Conservation (phyloP, 148 eudicot species). For the Dianthus caryophyllus region DNA sequence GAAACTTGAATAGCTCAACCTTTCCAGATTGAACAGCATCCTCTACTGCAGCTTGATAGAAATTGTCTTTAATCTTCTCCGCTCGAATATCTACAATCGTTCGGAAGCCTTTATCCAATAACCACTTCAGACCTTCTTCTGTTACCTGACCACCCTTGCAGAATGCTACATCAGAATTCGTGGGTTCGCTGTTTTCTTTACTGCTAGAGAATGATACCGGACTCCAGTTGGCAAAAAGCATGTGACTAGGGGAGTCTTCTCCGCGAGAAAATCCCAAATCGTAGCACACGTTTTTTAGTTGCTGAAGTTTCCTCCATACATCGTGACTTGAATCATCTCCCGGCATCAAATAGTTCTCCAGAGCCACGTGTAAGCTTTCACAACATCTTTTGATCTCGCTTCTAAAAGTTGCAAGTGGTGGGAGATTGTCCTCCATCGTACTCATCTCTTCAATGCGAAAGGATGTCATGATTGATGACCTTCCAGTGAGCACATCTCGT, state of each 20-base stretch:
- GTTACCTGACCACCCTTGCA: constrained; percentile 95
- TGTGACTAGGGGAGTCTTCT: constrained; percentile 64
- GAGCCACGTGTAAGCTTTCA: constrained; percentile 92
- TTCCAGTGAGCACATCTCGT: constrained; percentile 81
- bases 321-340: constrained; percentile 54
- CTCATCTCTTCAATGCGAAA: constrained; percentile 45
- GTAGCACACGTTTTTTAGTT: constrained; percentile 73
- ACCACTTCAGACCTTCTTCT: constrained; percentile 87
- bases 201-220: constrained; percentile 52
- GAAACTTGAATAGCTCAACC: constrained; percentile 61
- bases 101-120: constrained; percentile 69
- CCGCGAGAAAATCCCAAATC: constrained; percentile 87
- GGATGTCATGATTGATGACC: constrained; percentile 55
- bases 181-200: constrained; percentile 42
- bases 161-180: constrained; percentile 59
- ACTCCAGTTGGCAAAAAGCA: constrained; percentile 80
- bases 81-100: constrained; percentile 90
- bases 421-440: constrained; percentile 54
- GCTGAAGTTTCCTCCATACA: constrained; percentile 84
- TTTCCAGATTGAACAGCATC: constrained; percentile 58
- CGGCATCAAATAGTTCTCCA: constrained; percentile 65
- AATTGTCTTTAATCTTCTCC: constrained; percentile 64
- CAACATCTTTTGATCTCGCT: constrained; percentile 91
- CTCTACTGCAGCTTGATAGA: constrained; percentile 54
- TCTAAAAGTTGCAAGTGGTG: constrained; percentile 85